Percentiles rank a stretch among this genome's conserved stretches.
These are phyloP conservation scores for Boletus eberwhitei DNA, from an alignment of 768 basidiomycete genomes.

Conservation along the genomic window DNA sequence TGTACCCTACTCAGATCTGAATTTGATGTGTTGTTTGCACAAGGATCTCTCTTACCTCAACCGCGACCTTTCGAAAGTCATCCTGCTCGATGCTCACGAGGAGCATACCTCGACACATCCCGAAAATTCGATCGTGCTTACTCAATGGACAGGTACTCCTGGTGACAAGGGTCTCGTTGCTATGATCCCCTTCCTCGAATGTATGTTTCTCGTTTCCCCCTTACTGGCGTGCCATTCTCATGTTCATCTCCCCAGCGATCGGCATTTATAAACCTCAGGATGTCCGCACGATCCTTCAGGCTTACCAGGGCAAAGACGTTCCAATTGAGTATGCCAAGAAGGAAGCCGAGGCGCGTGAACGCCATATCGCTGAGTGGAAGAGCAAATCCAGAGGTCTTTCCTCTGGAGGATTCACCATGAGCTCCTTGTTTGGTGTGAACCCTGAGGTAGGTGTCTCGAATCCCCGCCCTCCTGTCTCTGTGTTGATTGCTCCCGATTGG, in stretches of 20 bases:
- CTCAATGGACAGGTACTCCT: conserved; percentile 82
- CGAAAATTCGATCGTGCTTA: conserved; percentile 82
- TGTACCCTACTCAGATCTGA: neutral
- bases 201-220: conserved; percentile 35
- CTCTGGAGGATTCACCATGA: conserved; percentile 42
- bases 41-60: conserved; percentile 93
- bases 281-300: conserved; percentile 81
- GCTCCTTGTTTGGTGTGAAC: conserved; percentile 39
- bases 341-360: conserved; percentile 78
- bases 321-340: conserved; percentile 84
- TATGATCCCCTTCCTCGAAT: conserved; percentile 98
- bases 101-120: conserved; percentile 79
- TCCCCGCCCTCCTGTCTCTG: neutral
- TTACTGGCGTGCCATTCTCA: neutral
- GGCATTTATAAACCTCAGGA: conserved; percentile 87
- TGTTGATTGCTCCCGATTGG: neutral
- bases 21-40: neutral
- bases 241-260: conserved; percentile 54
- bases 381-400: conserved; percentile 37
- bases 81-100: conserved; percentile 80
- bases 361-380: conserved; percentile 82
- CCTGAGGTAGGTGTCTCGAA: conserved; percentile 26
- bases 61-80: conserved; percentile 86
- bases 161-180: conserved; percentile 76
- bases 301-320: conserved; percentile 86